Evolutionary conservation across 441 rosid genomes (phyloP).

Genomic region (Lepidium campestre): DNA sequence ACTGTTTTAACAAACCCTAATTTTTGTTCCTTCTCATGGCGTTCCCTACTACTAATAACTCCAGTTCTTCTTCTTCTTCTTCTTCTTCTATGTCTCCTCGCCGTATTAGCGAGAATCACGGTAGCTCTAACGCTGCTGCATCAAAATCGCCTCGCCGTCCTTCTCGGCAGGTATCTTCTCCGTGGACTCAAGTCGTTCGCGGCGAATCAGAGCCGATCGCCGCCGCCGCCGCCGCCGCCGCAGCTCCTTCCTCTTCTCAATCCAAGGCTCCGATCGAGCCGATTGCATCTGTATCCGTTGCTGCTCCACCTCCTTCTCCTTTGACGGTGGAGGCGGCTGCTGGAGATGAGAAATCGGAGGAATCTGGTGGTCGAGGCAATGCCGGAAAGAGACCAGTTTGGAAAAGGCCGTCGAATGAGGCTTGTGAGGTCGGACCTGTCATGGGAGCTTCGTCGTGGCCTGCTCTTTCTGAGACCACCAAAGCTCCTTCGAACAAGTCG

Average conservation of each 20-base stretch:
- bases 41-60: slow-evolving; percentile 26
- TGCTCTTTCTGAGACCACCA: slow-evolving; percentile 67
- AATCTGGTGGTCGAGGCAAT: slow-evolving; percentile 37
- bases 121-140: slow-evolving; percentile 18
- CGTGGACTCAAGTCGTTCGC: slow-evolving; percentile 36
- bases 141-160: slow-evolving; percentile 31
- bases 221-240: slow-evolving; percentile 16
- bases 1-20: slow-evolving; percentile 27
- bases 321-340: slow-evolving; percentile 6
- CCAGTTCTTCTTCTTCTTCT: slow-evolving; percentile 19
- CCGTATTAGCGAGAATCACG: slow-evolving; percentile 15
- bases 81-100: slow-evolving; percentile 33
- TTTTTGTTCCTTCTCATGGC: slow-evolving; percentile 29
- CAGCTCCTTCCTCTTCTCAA: slow-evolving; percentile 22
- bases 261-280: slow-evolving; percentile 27
- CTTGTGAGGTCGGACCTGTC: slow-evolving; percentile 47
- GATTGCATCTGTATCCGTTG: neutral
- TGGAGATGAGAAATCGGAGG: slow-evolving; percentile 44
- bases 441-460: slow-evolving; percentile 92
- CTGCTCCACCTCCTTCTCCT: slow-evolving; percentile 18
- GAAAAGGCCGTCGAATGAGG: slow-evolving; percentile 66
- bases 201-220: slow-evolving; percentile 27
- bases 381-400: slow-evolving; percentile 66
- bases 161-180: slow-evolving; percentile 27
- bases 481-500: slow-evolving; percentile 45